Evolutionary conservation across 2,329 filamentous ascomycete genomes (phyloP).

Genomic region (Diplocarpon rosae): DNA sequence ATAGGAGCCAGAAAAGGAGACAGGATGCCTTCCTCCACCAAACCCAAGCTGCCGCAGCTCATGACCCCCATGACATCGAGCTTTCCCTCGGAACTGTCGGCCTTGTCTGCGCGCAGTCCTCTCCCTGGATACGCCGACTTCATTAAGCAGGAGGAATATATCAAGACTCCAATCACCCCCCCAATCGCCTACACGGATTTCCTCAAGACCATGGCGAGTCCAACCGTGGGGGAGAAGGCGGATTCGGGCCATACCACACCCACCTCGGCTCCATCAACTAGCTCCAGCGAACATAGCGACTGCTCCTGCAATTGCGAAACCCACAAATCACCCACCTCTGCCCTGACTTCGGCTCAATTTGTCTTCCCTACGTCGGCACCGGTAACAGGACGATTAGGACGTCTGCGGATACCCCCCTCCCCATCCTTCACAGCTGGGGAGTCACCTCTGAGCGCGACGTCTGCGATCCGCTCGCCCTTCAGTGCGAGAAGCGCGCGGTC

Average conservation of each 20-base stretch:
- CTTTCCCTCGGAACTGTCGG: constrained; percentile 47
- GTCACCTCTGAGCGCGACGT: constrained; percentile 53
- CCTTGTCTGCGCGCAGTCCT: constrained; percentile 55
- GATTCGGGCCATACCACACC: constrained; percentile 37
- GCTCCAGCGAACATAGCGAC: constrained; percentile 37
- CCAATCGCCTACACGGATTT: constrained; percentile 88
- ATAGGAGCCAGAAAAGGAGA: not conserved
- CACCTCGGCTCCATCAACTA: constrained; percentile 32
- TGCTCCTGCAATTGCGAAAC: constrained; percentile 46
- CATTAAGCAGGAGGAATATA: constrained; percentile 55
- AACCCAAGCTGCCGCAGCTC: constrained; percentile 50
- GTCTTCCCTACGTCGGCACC: constrained; percentile 48
- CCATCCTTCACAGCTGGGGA: constrained; percentile 56
- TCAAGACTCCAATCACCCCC: constrained; percentile 81
- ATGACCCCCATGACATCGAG: constrained; percentile 51
- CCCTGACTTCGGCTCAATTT: constrained; percentile 44
- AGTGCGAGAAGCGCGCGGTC: constrained; percentile 53
- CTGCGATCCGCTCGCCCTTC: constrained; percentile 55
- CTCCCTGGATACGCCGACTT: constrained; percentile 46
- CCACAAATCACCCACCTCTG: constrained; percentile 43
- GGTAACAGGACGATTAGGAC: constrained; percentile 43
- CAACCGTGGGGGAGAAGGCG: constrained; percentile 23
- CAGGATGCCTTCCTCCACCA: constrained; percentile 25
- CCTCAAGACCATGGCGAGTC: constrained; percentile 60
- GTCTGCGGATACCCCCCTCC: constrained; percentile 68